A percentile compares a stretch with the other conserved stretches of the same genome.
These are phyloP conservation scores for Floccularia luteovirens DNA, from an alignment of 768 basidiomycete species.

Conservation along the genomic window DNA sequence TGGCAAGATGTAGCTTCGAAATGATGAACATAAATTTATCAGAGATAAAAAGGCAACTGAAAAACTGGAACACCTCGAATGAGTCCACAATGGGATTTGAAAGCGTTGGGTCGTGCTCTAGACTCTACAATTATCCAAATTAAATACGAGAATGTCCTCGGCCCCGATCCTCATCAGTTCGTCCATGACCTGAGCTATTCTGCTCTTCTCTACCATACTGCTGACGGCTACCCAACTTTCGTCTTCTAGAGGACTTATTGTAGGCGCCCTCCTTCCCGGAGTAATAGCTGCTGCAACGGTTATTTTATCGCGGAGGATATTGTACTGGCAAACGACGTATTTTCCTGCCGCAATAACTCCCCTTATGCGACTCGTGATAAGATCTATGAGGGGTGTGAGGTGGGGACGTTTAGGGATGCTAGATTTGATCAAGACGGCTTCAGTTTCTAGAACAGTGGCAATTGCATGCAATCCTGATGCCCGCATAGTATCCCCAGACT, in stretches of 20 bases:
- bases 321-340: conserved; percentile 91
- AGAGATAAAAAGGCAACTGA: too few relatives aligned
- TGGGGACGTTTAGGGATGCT: conserved; percentile 53
- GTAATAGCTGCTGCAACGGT: conserved; percentile 62
- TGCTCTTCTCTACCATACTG: conserved; percentile 85
- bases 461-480: conserved; percentile 94
- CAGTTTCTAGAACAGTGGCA: conserved; percentile 71
- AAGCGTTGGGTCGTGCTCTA: too few relatives aligned
- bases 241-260: conserved; percentile 78
- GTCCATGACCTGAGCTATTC: conserved; percentile 83
- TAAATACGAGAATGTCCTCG: conserved; percentile 85
- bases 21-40: too few relatives aligned
- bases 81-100: too few relatives aligned
- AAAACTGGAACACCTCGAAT: too few relatives aligned
- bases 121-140: conserved; percentile 90
- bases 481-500: conserved; percentile 99
- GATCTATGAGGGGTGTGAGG: conserved; percentile 58
- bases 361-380: conserved; percentile 82
- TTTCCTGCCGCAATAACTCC: conserved; percentile 85
- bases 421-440: conserved; percentile 92
- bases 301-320: conserved; percentile 65
- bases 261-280: conserved; percentile 85
- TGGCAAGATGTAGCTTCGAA: too few relatives aligned
- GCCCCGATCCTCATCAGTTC: conserved; percentile 75
- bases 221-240: conserved; percentile 88